These are phyloP conservation scores for Paraphaeosphaeria minitans DNA, from an alignment of 2,329 filamentous ascomycete genomes.

Conservation along the genomic window DNA sequence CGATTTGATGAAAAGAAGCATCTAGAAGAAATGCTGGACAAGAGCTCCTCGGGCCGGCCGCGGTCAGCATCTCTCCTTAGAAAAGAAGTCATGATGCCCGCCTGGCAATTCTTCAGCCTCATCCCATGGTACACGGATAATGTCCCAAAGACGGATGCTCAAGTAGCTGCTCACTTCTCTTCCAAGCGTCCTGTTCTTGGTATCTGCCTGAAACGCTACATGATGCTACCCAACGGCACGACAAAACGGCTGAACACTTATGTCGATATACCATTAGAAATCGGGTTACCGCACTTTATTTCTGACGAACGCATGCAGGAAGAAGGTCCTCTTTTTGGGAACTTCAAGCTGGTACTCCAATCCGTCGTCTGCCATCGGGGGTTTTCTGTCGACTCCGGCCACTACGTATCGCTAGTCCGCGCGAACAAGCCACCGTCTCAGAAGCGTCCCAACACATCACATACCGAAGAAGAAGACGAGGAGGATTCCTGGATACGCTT, in stretches of 20 bases:
- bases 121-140: conserved; percentile 91
- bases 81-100: conserved; percentile 92
- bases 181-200: conserved; percentile 83
- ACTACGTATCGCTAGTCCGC: conserved; percentile 86
- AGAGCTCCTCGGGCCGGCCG: conserved; percentile 40
- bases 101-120: conserved; percentile 95
- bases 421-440: conserved; percentile 58
- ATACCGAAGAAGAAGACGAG: conserved; percentile 52
- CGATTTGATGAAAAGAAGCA: conserved; percentile 56
- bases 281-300: conserved; percentile 85
- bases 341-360: conserved; percentile 91
- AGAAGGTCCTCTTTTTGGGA: conserved; percentile 73
- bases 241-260: conserved; percentile 77
- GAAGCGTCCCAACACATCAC: conserved; percentile 46
- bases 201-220: conserved; percentile 91
- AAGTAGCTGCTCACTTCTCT: conserved; percentile 88
- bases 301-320: conserved; percentile 73
- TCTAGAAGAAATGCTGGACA: conserved; percentile 46
- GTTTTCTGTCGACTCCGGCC: conserved; percentile 81
- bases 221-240: conserved; percentile 70
- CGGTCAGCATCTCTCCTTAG: conserved; percentile 51
- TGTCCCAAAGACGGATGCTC: conserved; percentile 68
- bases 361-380: conserved; percentile 93
- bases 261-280: conserved; percentile 89
- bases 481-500: conserved; percentile 79